Percentiles rank a stretch among this genome's conserved stretches.
phyloP scores from a whole-genome alignment of 495 filamentous ascomycete genomes.

The Sphaerosporella brunnea region DNA sequence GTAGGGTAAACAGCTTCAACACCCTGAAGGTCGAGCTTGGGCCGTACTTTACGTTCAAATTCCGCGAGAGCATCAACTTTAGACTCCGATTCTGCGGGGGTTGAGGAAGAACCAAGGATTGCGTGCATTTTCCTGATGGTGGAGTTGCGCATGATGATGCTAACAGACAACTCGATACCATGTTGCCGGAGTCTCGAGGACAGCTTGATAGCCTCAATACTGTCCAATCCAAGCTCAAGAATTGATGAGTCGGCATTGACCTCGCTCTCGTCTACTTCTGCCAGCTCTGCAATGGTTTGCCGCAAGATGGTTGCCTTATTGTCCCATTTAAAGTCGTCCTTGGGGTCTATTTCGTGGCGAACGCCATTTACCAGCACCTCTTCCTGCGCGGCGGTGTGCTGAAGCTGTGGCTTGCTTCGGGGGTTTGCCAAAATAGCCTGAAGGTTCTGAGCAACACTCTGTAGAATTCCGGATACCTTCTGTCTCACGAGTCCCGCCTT shows the following conservation, averaged over 20 bases:
- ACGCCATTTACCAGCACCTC: not conserved
- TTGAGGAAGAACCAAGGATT: conserved; percentile 11
- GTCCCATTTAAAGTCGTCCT: conserved; percentile 37
- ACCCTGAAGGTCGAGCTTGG: conserved; percentile 27
- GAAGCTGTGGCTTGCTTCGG: not conserved
- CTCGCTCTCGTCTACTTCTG: conserved; percentile 32
- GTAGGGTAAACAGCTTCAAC: conserved; percentile 39
- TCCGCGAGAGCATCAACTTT: conserved; percentile 11
- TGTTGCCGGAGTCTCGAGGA: conserved; percentile 43
- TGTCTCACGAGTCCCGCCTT: conserved; percentile 7
- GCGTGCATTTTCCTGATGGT: conserved; percentile 40
- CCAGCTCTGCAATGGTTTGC: conserved; percentile 42
- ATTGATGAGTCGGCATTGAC: conserved; percentile 40
- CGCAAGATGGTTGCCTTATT: conserved; percentile 33
- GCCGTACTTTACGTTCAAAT: conserved; percentile 26
- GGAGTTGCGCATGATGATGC: conserved; percentile 49
- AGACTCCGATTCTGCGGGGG: too few species aligned
- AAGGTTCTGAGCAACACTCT: conserved; percentile 8
- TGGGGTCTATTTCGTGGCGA: not conserved
- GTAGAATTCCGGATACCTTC: conserved; percentile 1
- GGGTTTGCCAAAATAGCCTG: conserved; percentile 1
- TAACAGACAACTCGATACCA: conserved; percentile 43
- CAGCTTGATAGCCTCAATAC: conserved; percentile 51
- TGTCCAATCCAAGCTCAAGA: conserved; percentile 48
- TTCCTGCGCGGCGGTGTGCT: not conserved